These are phyloP conservation scores for Amanita rubescens DNA, from an alignment of 768 basidiomycete genomes.

Conservation along the genomic window DNA sequence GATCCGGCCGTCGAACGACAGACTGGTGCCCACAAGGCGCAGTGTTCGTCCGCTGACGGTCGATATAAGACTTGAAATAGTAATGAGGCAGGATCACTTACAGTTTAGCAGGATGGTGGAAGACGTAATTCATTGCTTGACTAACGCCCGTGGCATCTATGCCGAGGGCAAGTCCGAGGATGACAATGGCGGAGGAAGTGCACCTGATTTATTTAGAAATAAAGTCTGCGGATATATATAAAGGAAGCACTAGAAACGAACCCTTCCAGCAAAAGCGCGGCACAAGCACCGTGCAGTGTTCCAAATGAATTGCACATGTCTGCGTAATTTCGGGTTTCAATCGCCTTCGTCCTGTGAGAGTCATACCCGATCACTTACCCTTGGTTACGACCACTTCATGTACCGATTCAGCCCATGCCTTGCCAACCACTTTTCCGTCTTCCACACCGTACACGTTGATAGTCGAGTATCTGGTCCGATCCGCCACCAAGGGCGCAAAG, in stretches of 20 bases:
- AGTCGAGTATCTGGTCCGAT: slow-evolving; percentile 19
- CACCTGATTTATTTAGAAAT: slow-evolving; percentile 24
- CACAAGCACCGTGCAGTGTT: slow-evolving; percentile 50
- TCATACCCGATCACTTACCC: background rate
- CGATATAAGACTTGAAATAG: background rate
- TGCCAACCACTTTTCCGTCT: background rate
- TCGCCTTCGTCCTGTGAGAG: background rate
- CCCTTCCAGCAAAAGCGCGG: slow-evolving; percentile 50
- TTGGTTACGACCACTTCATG: slow-evolving; percentile 1
- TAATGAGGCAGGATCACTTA: slow-evolving; percentile 9
- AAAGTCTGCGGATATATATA: background rate
- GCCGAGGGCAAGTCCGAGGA: slow-evolving; percentile 30
- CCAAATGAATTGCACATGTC: slow-evolving; percentile 50
- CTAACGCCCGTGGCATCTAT: slow-evolving; percentile 40
- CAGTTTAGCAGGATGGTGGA: slow-evolving; percentile 36
- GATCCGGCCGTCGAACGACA: slow-evolving; percentile 33
- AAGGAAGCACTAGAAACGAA: slow-evolving; percentile 17
- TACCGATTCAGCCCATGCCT: background rate
- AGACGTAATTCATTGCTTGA: slow-evolving; percentile 44
- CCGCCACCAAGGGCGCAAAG: slow-evolving; percentile 22
- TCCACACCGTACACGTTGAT: slow-evolving; percentile 19
- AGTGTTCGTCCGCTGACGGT: slow-evolving; percentile 32
- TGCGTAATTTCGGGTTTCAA: slow-evolving; percentile 13
- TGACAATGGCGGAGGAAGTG: slow-evolving; percentile 34
- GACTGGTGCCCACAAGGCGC: slow-evolving; percentile 33